phyloP scores from a whole-genome alignment of 202 grass and related monocot genomes.

The Brachypodium distachyon region DNA sequence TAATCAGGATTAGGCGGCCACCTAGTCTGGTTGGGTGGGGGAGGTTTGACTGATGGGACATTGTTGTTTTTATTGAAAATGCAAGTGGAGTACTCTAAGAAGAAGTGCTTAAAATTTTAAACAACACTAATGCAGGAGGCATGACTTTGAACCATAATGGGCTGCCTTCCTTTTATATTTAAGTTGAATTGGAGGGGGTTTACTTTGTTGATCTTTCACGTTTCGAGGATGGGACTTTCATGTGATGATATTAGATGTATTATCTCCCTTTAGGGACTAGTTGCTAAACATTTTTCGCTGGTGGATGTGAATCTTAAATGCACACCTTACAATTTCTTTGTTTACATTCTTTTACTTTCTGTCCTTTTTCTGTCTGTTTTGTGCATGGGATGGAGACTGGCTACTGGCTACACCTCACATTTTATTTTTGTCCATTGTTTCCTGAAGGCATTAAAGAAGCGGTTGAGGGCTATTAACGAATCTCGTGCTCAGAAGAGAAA shows the following conservation, averaged over 20 bases:
- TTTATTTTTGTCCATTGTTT: constrained; percentile 19
- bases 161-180: background rate
- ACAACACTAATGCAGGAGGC: background rate
- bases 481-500: constrained; percentile 98
- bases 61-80: background rate
- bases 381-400: background rate
- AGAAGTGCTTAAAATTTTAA: background rate
- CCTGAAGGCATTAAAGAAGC: constrained; percentile 74
- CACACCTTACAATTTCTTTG: background rate
- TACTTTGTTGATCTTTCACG: background rate
- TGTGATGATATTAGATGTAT: background rate
- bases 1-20: background rate
- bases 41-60: background rate
- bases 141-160: background rate
- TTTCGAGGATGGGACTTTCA: background rate
- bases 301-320: background rate
- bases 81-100: background rate
- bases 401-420: constrained; percentile 27
- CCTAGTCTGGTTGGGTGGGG: background rate
- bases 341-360: background rate
- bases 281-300: background rate
- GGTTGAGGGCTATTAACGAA: constrained; percentile 89
- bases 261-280: background rate
- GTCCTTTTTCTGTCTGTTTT: background rate
- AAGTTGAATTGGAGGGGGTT: background rate